Evolutionary conservation across 177 flowering plant genomes (phyloP).

Genomic region (Tripterygium wilfordii): DNA sequence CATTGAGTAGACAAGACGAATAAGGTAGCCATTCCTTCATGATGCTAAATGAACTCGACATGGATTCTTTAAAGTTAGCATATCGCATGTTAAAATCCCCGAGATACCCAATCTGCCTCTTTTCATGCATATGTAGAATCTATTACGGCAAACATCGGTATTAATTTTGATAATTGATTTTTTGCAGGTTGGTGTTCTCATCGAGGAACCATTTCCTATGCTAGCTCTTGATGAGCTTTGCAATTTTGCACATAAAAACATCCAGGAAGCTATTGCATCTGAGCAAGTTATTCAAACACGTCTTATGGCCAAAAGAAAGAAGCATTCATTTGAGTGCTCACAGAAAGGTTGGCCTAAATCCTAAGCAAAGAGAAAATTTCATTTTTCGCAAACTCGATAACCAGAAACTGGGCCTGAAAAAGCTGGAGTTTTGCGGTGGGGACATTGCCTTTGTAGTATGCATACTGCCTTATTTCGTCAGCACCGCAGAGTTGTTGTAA

Average conservation of each 20-base stretch:
- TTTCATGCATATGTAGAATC: neutral
- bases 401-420: too few relatives aligned
- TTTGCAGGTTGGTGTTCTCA: slow-evolving; percentile 90
- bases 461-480: too few relatives aligned
- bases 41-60: too few relatives aligned
- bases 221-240: slow-evolving; percentile 87
- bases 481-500: too few relatives aligned
- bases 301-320: slow-evolving; percentile 45
- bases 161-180: neutral
- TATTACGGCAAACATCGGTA: neutral
- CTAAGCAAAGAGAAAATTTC: slow-evolving; percentile 4
- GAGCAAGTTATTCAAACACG: slow-evolving; percentile 41
- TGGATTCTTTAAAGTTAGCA: too few relatives aligned
- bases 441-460: too few relatives aligned
- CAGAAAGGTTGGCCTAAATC: slow-evolving; percentile 56
- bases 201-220: slow-evolving; percentile 96
- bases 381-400: too few relatives aligned
- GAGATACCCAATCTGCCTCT: too few relatives aligned
- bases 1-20: too few relatives aligned
- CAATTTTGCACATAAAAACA: slow-evolving; percentile 33
- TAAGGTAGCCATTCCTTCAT: too few relatives aligned
- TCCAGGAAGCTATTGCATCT: slow-evolving; percentile 53
- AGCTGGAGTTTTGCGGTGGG: too few relatives aligned
- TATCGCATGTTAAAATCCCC: too few relatives aligned
- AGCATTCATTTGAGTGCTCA: slow-evolving; percentile 20